Evolutionary conservation across 129 eudicot genomes (phyloP).

Genomic region (Logfia minima): DNA sequence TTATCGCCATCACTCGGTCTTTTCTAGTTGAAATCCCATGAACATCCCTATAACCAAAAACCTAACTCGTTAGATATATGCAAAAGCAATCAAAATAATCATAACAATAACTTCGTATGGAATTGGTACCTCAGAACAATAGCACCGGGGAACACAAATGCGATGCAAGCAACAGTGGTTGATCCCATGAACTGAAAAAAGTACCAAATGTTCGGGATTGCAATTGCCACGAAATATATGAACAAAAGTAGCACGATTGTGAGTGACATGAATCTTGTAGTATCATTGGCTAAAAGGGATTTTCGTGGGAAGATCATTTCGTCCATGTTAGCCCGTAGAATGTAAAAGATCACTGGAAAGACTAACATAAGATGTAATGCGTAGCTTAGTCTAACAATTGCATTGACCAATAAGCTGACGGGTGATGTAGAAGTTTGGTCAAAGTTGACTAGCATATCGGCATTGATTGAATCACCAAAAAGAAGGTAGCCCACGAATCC

Average conservation of each 20-base stretch:
- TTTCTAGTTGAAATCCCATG: constrained; percentile 52
- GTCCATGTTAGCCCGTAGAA: constrained; percentile 66
- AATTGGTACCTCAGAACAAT: constrained; percentile 60
- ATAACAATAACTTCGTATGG: not conserved
- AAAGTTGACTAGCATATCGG: constrained; percentile 86
- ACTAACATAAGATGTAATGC: constrained; percentile 87
- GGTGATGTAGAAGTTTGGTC: constrained; percentile 61
- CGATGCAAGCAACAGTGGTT: constrained; percentile 69
- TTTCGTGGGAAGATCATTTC: constrained; percentile 67
- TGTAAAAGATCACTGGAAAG: constrained; percentile 74
- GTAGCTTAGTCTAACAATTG: constrained; percentile 69
- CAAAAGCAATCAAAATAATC: not conserved
- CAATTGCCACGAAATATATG: constrained; percentile 55
- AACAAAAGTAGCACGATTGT: constrained; percentile 50
- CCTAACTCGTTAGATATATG: not conserved
- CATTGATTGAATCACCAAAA: constrained; percentile 82
- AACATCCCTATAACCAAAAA: constrained; percentile 50
- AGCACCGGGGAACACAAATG: constrained; percentile 82
- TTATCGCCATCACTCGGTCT: constrained; percentile 60
- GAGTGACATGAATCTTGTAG: constrained; percentile 50
- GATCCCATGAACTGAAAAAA: constrained; percentile 92
- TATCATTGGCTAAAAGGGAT: constrained; percentile 47
- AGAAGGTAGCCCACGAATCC: constrained; percentile 84
- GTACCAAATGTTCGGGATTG: constrained; percentile 80
- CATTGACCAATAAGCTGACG: constrained; percentile 46